Percentiles rank a stretch among this genome's conserved stretches.
Evolutionary conservation across 495 filamentous ascomycete species (phyloP).

Genomic region (Talaromyces thailandensis): DNA sequence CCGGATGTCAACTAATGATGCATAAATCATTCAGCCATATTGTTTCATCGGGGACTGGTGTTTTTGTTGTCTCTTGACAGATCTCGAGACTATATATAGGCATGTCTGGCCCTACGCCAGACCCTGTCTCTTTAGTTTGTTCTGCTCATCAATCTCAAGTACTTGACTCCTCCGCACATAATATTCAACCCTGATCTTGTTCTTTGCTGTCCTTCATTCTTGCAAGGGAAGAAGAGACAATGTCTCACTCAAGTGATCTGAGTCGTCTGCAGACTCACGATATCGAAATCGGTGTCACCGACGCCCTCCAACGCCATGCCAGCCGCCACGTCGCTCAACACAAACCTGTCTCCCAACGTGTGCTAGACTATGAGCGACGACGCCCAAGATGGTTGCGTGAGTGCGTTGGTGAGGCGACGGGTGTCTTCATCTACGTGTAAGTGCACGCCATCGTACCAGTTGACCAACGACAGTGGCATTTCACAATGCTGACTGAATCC

Average conservation of each 20-base stretch:
- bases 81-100: neutral
- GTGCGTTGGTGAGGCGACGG: conserved; percentile 39
- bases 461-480: neutral
- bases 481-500: neutral
- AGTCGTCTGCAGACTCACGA: conserved; percentile 22
- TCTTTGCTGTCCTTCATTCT: neutral
- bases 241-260: conserved; percentile 10
- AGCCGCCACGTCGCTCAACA: conserved; percentile 32
- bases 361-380: conserved; percentile 39
- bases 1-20: neutral
- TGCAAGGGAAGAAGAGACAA: conserved; percentile 11
- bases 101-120: neutral
- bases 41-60: neutral
- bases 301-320: conserved; percentile 37
- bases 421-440: conserved; percentile 44
- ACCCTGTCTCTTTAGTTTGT: neutral
- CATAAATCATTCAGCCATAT: neutral
- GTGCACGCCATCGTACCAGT: neutral
- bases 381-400: conserved; percentile 38
- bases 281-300: conserved; percentile 39
- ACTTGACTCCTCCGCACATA: neutral
- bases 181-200: no score
- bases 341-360: conserved; percentile 36
- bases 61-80: neutral
- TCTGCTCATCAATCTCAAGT: neutral